These are phyloP conservation scores for Gossypium trilobum DNA, from an alignment of 441 rosid species.

Conservation along the genomic window DNA sequence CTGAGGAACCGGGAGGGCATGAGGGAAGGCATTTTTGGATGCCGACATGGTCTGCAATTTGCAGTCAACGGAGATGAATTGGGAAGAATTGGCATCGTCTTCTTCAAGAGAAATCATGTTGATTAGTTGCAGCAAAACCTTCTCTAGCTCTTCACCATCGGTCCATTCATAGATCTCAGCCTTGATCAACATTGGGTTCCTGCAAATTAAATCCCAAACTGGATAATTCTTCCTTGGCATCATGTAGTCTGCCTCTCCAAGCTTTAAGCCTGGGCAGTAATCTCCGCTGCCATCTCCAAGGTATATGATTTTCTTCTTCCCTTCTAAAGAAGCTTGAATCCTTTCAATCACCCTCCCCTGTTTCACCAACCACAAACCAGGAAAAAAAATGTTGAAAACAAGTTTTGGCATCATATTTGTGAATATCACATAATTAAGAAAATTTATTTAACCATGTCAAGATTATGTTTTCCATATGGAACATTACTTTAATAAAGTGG, in stretches of 20 bases:
- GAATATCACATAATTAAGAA: not conserved
- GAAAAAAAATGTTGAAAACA: not conserved
- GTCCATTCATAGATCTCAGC: conserved; percentile 66
- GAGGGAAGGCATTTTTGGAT: conserved; percentile 22
- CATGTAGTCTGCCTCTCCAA: conserved; percentile 41
- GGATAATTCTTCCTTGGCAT: conserved; percentile 90
- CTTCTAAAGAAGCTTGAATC: conserved; percentile 47
- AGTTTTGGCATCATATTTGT: not conserved
- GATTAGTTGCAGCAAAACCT: conserved; percentile 30
- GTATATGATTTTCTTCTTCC: conserved; percentile 45
- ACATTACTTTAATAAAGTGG: not conserved
- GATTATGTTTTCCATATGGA: not conserved
- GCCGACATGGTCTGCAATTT: conserved; percentile 44
- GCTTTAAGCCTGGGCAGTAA: conserved; percentile 67
- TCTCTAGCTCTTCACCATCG: conserved; percentile 58
- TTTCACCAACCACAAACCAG: not conserved
- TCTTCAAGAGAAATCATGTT: conserved; percentile 21
- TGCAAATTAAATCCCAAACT: conserved; percentile 61
- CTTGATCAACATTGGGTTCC: conserved; percentile 41
- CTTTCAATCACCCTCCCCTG: conserved; percentile 55
- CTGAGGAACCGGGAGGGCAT: conserved; percentile 12
- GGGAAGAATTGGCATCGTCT: not conserved
- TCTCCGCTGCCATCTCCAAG: conserved; percentile 79
- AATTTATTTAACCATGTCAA: not conserved
- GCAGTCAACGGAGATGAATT: conserved; percentile 32